These are phyloP conservation scores for Passalora sequoiae DNA, from an alignment of 2,329 filamentous ascomycete species.

Conservation along the genomic window DNA sequence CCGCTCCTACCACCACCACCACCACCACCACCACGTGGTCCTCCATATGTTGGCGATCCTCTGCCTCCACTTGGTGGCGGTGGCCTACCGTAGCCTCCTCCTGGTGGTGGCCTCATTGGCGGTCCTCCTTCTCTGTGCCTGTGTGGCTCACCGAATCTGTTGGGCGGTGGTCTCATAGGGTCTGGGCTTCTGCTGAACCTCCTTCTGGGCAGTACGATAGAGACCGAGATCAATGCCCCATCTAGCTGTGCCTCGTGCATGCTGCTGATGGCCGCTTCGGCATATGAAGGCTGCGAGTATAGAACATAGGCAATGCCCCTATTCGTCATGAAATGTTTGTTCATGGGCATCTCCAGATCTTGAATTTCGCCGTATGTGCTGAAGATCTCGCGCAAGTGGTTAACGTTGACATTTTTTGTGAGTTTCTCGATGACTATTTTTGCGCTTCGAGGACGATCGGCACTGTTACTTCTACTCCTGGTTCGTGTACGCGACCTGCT, in stretches of 20 bases:
- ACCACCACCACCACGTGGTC: not conserved
- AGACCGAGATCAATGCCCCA: conserved; percentile 75
- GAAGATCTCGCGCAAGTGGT: conserved; percentile 88
- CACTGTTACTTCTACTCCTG: conserved; percentile 18
- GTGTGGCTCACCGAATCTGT: conserved; percentile 39
- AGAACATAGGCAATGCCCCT: conserved; percentile 91
- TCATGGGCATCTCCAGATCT: conserved; percentile 85
- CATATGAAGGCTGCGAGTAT: conserved; percentile 69
- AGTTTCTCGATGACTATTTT: conserved; percentile 95
- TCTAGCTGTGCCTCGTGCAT: conserved; percentile 96
- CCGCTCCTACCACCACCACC: conserved; percentile 11
- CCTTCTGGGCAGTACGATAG: conserved; percentile 77
- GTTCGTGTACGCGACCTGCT: conserved; percentile 14
- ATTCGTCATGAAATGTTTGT: conserved; percentile 78
- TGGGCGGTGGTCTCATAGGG: conserved; percentile 58
- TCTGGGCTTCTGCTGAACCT: conserved; percentile 79
- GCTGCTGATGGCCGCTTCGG: conserved; percentile 75
- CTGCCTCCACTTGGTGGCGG: conserved; percentile 23
- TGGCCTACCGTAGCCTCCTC: conserved; percentile 18
- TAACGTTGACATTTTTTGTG: conserved; percentile 88
- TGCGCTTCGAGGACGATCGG: conserved; percentile 23
- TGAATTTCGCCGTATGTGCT: conserved; percentile 78
- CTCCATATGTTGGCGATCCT: conserved; percentile 22
- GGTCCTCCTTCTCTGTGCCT: conserved; percentile 27
- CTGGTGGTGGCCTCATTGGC: conserved; percentile 4